phyloP scores from a whole-genome alignment of 345 rosid species.

The Eutrema japonicum region DNA sequence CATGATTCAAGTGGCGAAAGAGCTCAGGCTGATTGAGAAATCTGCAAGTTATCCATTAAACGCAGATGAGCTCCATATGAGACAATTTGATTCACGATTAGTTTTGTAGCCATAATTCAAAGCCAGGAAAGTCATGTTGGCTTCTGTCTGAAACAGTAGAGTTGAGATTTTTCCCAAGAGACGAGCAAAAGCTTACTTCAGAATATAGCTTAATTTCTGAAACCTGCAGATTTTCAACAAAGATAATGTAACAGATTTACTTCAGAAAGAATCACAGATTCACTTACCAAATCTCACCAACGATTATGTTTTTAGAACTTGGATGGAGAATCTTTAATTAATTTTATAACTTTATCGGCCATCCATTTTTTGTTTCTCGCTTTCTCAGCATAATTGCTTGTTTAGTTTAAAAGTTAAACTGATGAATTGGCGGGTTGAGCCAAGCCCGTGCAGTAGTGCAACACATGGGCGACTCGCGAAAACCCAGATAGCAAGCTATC shows the following conservation, averaged over 20 bases:
- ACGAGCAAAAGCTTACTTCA: neutral
- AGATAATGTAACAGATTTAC: neutral
- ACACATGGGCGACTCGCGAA: slow-evolving; percentile 25
- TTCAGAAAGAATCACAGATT: neutral
- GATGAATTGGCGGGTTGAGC: slow-evolving; percentile 8
- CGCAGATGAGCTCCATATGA: neutral
- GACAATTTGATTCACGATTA: neutral
- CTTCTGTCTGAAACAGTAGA: neutral
- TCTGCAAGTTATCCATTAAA: neutral
- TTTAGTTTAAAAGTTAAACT: no score
- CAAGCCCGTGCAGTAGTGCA: slow-evolving; percentile 39
- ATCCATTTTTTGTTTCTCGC: no score
- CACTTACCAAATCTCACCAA: neutral
- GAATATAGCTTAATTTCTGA: neutral
- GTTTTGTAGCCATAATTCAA: neutral
- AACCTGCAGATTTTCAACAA: neutral
- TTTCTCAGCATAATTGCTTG: no score
- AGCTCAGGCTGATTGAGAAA: slow-evolving; percentile 27
- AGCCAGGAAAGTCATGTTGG: neutral
- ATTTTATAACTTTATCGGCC: no score
- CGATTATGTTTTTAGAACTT: neutral
- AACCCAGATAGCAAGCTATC: slow-evolving; percentile 41
- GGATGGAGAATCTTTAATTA: no score
- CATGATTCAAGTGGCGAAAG: slow-evolving; percentile 36
- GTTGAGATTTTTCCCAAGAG: neutral